These are phyloP conservation scores for Solanum lycopersicoides DNA, from an alignment of 257 asterid genomes.

Conservation along the genomic window DNA sequence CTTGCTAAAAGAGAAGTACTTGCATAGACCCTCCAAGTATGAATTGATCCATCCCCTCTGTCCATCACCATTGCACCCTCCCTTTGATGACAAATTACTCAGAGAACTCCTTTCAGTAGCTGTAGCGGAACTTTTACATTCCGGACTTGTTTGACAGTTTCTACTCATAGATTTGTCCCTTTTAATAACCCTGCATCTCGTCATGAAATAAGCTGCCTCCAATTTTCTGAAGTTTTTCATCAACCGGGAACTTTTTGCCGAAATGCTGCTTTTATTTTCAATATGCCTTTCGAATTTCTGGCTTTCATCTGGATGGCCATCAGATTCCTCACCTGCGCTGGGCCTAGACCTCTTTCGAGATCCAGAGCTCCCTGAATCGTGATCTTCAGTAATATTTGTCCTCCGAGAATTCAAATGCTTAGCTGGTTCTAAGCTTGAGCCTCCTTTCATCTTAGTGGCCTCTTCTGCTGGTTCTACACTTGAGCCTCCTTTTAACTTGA, in stretches of 20 bases:
- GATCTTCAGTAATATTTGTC: slow-evolving; percentile 25
- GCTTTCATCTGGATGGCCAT: slow-evolving; percentile 17
- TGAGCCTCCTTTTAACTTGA: slow-evolving; percentile 41
- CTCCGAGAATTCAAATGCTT: slow-evolving; percentile 24
- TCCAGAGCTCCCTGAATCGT: slow-evolving; percentile 51
- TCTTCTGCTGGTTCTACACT: slow-evolving; percentile 41
- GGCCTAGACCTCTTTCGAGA: slow-evolving; percentile 69
- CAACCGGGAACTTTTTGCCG: slow-evolving; percentile 52
- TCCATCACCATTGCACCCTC: slow-evolving; percentile 28
- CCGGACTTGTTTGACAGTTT: slow-evolving; percentile 37
- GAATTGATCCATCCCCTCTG: slow-evolving; percentile 66
- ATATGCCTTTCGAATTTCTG: slow-evolving; percentile 21
- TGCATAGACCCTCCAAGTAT: slow-evolving; percentile 76
- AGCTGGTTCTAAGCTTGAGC: slow-evolving; percentile 23
- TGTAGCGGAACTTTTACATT: slow-evolving; percentile 37
- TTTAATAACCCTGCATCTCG: slow-evolving; percentile 45
- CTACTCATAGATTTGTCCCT: slow-evolving; percentile 23
- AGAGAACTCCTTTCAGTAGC: slow-evolving; percentile 79
- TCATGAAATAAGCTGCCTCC: slow-evolving; percentile 76
- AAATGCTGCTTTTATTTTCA: slow-evolving; percentile 30
- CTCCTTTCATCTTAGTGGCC: slow-evolving; percentile 47
- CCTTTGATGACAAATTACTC: slow-evolving; percentile 56
- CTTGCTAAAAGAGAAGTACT: slow-evolving; percentile 76
- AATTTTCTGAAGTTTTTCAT: slow-evolving; percentile 78
- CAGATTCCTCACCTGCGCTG: slow-evolving; percentile 28